A percentile compares a stretch with the other conserved stretches of the same genome.
Evolutionary conservation across 768 basidiomycete species (phyloP).

Genomic region (Termitomyces sp.): DNA sequence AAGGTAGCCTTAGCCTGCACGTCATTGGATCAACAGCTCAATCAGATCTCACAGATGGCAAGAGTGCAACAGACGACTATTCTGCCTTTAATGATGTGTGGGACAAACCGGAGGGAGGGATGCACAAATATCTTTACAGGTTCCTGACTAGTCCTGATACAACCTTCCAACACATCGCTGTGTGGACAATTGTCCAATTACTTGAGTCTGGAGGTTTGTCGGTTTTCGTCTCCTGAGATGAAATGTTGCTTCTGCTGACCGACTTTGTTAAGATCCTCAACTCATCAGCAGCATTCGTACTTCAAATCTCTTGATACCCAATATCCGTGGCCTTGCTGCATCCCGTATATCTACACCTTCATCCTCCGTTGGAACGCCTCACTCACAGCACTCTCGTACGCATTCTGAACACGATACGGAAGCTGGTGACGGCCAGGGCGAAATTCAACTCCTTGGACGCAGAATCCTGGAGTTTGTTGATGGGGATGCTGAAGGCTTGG

Average conservation of each 20-base stretch:
- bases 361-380: conserved; percentile 72
- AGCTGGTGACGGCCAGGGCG: conserved; percentile 82
- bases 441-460: conserved; percentile 81
- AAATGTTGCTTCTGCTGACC: not conserved
- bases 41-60: conserved; percentile 51
- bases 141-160: conserved; percentile 92
- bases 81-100: conserved; percentile 97
- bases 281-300: conserved; percentile 86
- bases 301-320: conserved; percentile 76
- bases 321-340: conserved; percentile 77
- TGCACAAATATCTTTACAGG: conserved; percentile 90
- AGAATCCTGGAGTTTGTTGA: conserved; percentile 88
- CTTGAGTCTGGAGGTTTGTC: conserved; percentile 86
- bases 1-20: conserved; percentile 46
- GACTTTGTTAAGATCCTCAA: conserved; percentile 59
- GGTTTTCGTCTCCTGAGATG: not conserved
- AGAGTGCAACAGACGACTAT: conserved; percentile 80
- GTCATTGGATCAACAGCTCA: not conserved
- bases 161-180: conserved; percentile 99
- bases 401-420: conserved; percentile 82
- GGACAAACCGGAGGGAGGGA: conserved; percentile 96
- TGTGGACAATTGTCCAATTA: conserved; percentile 98
- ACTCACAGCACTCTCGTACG: conserved; percentile 58
- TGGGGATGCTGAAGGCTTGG: conserved; percentile 54
- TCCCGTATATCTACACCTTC: conserved; percentile 65